These are phyloP conservation scores for Epichloe elymi DNA, from an alignment of 2,329 filamentous ascomycete species.

Conservation along the genomic window DNA sequence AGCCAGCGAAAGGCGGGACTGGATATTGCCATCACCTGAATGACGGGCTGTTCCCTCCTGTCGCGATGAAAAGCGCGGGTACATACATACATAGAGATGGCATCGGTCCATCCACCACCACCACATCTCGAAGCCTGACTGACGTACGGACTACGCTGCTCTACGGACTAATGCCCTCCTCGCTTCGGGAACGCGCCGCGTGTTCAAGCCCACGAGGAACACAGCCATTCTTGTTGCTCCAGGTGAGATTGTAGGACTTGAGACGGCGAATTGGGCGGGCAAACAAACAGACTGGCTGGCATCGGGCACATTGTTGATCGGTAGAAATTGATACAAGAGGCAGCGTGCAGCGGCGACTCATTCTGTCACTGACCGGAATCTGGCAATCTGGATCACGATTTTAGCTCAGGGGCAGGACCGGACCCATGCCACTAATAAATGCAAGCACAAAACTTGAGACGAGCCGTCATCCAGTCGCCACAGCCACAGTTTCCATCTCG, in stretches of 20 bases:
- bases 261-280: background rate
- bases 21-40: too few species aligned
- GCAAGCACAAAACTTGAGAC: constrained; percentile 21
- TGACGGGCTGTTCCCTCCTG: too few species aligned
- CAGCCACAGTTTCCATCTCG: background rate
- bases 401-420: constrained; percentile 6
- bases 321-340: too few species aligned
- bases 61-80: too few species aligned
- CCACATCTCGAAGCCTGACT: too few species aligned
- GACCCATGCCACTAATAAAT: constrained; percentile 5
- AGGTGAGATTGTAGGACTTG: background rate
- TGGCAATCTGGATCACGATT: background rate
- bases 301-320: background rate
- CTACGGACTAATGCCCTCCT: too few species aligned
- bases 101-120: too few species aligned
- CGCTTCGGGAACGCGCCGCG: background rate
- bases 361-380: background rate
- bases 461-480: constrained; percentile 18
- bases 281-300: background rate
- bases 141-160: too few species aligned
- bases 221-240: background rate
- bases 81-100: too few species aligned
- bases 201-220: background rate
- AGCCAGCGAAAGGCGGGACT: too few species aligned
- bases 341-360: background rate